phyloP scores from a whole-genome alignment of 83 land plant species.

The Diphasiastrum complanatum region DNA sequence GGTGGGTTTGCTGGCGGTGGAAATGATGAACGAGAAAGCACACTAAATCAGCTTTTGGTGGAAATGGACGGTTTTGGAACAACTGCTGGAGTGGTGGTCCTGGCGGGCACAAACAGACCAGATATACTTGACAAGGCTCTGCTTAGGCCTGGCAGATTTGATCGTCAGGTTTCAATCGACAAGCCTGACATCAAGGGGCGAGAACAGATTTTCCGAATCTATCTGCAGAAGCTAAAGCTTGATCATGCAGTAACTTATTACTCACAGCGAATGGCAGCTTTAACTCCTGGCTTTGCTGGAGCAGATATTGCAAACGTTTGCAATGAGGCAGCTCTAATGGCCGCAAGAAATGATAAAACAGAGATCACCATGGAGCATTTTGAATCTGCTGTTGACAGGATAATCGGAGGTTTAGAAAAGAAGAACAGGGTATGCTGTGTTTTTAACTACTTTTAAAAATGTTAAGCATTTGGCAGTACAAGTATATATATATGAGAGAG shows the following conservation, averaged over 20 bases:
- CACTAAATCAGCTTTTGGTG: constrained; percentile 2
- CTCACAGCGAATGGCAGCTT: constrained; percentile 4
- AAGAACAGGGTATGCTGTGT: constrained; percentile 5
- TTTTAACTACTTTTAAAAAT: neutral
- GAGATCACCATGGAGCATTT: constrained; percentile 7
- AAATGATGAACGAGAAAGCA: constrained; percentile 12
- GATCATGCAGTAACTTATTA: constrained; percentile 8
- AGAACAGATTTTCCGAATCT: constrained; percentile 4
- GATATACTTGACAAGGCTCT: constrained; percentile 8
- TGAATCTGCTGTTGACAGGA: constrained; percentile 7
- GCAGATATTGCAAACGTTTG: constrained; percentile 19
- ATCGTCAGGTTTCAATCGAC: constrained; percentile 7
- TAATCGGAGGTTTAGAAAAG: constrained; percentile 9
- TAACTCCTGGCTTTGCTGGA: constrained; percentile 10
- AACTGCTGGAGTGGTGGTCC: constrained; percentile 7
- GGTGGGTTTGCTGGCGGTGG: constrained; percentile 12
- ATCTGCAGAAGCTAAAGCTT: constrained; percentile 3
- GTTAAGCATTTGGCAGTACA: no score
- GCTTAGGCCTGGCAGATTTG: constrained; percentile 13
- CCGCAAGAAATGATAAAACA: neutral
- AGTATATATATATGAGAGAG: no score
- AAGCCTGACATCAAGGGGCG: constrained; percentile 8
- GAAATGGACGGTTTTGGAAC: constrained; percentile 16
- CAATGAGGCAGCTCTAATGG: constrained; percentile 14
- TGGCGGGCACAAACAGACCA: constrained; percentile 10